A percentile compares a stretch with the other conserved stretches of the same genome.
Conservation (phyloP, 768 basidiomycete species). For the Leccinum boreale region DNA sequence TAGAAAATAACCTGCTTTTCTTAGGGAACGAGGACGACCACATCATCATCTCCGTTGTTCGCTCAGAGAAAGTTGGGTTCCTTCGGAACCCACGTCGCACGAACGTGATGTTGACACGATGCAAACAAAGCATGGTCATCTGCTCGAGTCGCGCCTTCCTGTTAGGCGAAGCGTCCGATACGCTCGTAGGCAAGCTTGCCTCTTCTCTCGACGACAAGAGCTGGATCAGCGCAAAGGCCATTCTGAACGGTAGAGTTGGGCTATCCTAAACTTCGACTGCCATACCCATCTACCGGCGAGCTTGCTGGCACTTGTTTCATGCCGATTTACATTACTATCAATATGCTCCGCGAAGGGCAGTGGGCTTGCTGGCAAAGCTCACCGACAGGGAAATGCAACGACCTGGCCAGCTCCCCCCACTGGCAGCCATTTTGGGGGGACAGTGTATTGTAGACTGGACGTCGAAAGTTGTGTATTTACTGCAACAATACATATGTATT, state of each 20-base stretch:
- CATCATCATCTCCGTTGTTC: constrained; percentile 69
- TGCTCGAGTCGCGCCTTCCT: constrained; percentile 44
- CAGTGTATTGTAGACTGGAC: no score
- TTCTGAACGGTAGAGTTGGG: not conserved
- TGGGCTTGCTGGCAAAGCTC: not conserved
- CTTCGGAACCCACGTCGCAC: constrained; percentile 59
- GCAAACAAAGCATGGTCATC: constrained; percentile 72
- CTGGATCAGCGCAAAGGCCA: constrained; percentile 13
- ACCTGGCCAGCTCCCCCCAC: not conserved
- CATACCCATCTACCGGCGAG: not conserved
- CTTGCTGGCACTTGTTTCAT: constrained; percentile 3
- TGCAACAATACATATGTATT: no score
- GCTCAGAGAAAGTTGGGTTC: constrained; percentile 62
- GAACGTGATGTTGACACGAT: constrained; percentile 86
- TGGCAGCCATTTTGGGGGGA: no score
- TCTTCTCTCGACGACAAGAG: not conserved
- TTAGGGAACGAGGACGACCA: constrained; percentile 79
- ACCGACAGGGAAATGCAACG: not conserved
- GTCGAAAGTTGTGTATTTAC: no score
- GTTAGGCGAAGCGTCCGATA: constrained; percentile 11
- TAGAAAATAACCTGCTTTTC: constrained; percentile 8
- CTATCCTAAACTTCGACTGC: not conserved
- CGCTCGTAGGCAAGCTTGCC: constrained; percentile 27
- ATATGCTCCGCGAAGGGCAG: not conserved
- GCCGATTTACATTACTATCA: not conserved